Evolutionary conservation across 805 yeast species (phyloP).

Genomic region (Wickerhamomyces bovis): DNA sequence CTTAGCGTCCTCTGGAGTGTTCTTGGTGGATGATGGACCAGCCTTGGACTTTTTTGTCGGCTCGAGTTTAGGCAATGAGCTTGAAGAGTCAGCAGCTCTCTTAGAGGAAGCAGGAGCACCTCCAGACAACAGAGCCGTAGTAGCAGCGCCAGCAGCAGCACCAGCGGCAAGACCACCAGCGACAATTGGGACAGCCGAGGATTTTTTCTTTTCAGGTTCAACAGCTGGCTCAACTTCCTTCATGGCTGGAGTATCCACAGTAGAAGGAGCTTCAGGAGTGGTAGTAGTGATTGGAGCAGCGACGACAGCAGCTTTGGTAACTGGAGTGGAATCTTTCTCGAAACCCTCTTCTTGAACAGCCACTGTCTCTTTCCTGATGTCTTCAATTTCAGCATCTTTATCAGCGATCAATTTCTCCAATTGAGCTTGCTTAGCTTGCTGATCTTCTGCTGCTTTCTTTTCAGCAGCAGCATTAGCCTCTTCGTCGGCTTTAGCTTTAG

Average conservation of each 20-base stretch:
- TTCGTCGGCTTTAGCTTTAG: neutral
- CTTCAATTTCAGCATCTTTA: neutral
- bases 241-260: conserved; percentile 9
- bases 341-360: neutral
- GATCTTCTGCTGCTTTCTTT: conserved; percentile 3
- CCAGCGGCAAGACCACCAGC: conserved; percentile 2
- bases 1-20: conserved; percentile 2
- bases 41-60: neutral
- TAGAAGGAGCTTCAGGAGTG: conserved; percentile 9
- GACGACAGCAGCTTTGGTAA: neutral
- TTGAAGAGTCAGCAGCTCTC: neutral
- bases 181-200: conserved; percentile 4
- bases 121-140: conserved; percentile 15
- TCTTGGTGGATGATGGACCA: neutral
- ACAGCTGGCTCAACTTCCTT: neutral
- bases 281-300: conserved; percentile 6
- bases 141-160: conserved; percentile 18
- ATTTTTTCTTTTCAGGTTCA: neutral
- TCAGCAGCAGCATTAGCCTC: conserved; percentile 3
- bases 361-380: conserved; percentile 1
- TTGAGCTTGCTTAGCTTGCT: conserved; percentile 6
- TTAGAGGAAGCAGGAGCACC: conserved; percentile 1
- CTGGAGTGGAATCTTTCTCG: neutral
- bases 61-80: neutral
- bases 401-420: neutral